Evolutionary conservation across 2,329 filamentous ascomycete genomes (phyloP), one percentile per base, ranked within the genome.

Genomic region (Westerdykella aurantiaca): DNA sequence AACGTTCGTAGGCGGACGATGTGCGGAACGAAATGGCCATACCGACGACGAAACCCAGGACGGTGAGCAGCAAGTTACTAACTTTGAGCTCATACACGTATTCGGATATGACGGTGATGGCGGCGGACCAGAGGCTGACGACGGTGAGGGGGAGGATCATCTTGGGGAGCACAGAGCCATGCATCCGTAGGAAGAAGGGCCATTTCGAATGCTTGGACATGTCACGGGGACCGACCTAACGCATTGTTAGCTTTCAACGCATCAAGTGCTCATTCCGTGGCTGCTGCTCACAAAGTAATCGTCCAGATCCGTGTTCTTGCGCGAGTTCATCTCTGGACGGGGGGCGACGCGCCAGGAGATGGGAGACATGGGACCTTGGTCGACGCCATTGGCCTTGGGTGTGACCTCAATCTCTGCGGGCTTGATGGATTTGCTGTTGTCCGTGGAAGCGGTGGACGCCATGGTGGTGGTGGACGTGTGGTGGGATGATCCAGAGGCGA

Each of bases 21-120:
- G 77, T 84, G 48, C 86, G 80, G 69, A 90, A 88, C 2, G 82
- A 86, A 31, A 90, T 73, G 6, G 82, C 78, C 47, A 89, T 69
- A 77, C 82, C 82, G 62, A 90, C 84, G 47, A 89, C 83, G 71
- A 89, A 89, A 82, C 86, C 86, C 39, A 85, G 78, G 44, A 90
- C 80, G 1, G 85, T 89, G 41, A 89, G 74, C 13, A 89, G 73
- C 22, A 87, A 76, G 11, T 76, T 79, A 54, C 78, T 75, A 47
- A 88, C 80, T 37, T 75, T 76, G 14, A 83, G 60, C 16, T 58
- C 41, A 48, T 74, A 63, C 11, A 76, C 67, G 39, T 69, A 69
- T 44, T 71, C 55, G 11, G 52, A 65, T 21, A 69, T 46, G 42
- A 69, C 66, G 11, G 82, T 85, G 48, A 89, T 80, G 31, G 75